phyloP scores from a whole-genome alignment of 139 green algal genomes.

The Marvania coccoides region DNA sequence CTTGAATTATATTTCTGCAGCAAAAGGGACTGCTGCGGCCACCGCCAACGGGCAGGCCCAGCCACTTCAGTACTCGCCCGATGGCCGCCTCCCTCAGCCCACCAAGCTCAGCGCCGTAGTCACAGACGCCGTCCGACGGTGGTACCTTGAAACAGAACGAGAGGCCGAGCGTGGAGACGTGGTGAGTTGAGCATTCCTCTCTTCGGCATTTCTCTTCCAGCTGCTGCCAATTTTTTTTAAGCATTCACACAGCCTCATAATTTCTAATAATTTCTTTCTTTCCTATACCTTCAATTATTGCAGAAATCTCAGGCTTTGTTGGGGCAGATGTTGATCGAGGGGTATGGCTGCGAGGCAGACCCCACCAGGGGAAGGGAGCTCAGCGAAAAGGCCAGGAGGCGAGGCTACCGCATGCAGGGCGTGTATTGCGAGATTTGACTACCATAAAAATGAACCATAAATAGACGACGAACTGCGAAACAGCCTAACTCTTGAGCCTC shows the following conservation, averaged over 20 bases:
- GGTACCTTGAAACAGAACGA: conserved; percentile 64
- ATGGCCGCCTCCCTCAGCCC: conserved; percentile 11
- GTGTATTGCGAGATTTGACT: conserved; percentile 53
- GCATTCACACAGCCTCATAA: too few species aligned
- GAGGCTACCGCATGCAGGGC: conserved; percentile 68
- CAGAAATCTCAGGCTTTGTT: conserved; percentile 70
- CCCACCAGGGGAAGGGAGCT: conserved; percentile 41
- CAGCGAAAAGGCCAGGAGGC: conserved; percentile 44
- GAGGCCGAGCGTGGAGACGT: conserved; percentile 55
- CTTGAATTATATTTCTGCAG: background rate
- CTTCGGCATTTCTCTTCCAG: background rate
- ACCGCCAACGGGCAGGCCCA: background rate
- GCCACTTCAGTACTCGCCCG: background rate
- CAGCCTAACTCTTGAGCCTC: background rate
- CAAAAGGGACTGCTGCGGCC: background rate
- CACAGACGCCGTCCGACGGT: conserved; percentile 55
- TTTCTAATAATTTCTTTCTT: background rate
- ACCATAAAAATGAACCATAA: too few species aligned
- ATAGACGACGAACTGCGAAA: too few species aligned
- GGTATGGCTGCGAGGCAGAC: conserved; percentile 63
- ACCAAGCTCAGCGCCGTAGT: conserved; percentile 45
- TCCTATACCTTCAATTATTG: background rate
- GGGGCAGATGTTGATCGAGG: conserved; percentile 69
- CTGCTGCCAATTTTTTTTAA: too few species aligned
- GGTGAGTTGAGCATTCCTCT: too few species aligned